Evolutionary conservation across 2,329 filamentous ascomycete species (phyloP).

Genomic region (Xylaria hypoxylon): DNA sequence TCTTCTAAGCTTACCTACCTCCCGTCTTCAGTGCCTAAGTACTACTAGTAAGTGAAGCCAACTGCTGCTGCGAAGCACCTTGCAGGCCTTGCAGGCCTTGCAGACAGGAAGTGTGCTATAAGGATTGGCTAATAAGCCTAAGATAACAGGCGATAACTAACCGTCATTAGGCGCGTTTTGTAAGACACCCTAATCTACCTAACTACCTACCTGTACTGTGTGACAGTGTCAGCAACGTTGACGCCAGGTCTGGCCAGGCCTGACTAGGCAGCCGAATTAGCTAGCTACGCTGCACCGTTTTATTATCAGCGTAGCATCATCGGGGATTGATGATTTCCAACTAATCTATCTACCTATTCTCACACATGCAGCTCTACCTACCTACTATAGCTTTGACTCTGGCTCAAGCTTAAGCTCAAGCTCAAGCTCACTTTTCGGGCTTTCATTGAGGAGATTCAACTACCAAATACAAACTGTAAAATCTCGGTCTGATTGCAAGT

Average conservation of each 20-base stretch:
- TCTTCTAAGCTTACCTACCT: background rate
- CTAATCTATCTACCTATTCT: too few relatives aligned
- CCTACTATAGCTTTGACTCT: too few relatives aligned
- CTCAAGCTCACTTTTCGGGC: background rate
- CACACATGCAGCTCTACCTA: too few relatives aligned
- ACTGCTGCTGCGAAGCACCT: too few relatives aligned
- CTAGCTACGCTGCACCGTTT: background rate
- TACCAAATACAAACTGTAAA: background rate
- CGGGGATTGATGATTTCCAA: background rate
- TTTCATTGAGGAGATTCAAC: background rate
- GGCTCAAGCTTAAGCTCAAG: too few relatives aligned
- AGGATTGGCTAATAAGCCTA: constrained; percentile 14
- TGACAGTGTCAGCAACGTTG: too few relatives aligned
- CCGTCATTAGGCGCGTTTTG: constrained; percentile 15
- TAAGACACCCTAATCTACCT: background rate
- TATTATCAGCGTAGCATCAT: constrained; percentile 1
- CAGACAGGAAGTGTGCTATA: background rate
- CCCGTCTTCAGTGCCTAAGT: background rate
- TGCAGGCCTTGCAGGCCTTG: background rate
- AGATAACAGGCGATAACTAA: constrained; percentile 30
- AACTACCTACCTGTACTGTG: too few relatives aligned
- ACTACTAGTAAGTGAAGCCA: too few relatives aligned
- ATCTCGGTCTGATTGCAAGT: constrained; percentile 4
- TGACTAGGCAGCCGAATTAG: constrained; percentile 27
- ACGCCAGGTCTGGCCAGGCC: too few relatives aligned